Conservation (phyloP, 495 filamentous ascomycete genomes). For the Tuber borchii region DNA sequence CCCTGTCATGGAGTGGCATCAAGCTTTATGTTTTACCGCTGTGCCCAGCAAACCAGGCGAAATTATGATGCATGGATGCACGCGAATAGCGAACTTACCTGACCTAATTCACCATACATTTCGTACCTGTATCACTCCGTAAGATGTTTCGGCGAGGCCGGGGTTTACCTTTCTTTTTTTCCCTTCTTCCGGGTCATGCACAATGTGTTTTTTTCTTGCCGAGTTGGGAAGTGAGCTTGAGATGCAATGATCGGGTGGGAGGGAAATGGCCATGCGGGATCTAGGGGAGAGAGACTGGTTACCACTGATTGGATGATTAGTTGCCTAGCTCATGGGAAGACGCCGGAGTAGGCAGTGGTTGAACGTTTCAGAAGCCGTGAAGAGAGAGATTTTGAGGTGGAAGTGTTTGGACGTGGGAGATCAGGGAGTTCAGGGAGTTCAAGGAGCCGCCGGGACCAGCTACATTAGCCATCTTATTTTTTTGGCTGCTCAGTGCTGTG, state of each 20-base stretch:
- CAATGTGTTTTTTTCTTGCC: neutral
- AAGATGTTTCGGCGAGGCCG: conserved; percentile 18
- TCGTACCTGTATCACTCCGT: neutral
- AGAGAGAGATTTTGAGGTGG: neutral
- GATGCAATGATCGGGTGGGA: neutral
- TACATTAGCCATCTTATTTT: too few relatives aligned
- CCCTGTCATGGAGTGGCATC: neutral
- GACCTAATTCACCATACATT: neutral
- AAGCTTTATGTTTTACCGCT: neutral
- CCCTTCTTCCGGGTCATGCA: neutral
- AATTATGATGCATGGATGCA: neutral
- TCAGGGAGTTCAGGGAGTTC: neutral
- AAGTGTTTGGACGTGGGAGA: neutral
- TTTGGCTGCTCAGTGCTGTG: neutral
- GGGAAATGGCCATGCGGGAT: neutral
- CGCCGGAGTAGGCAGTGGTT: neutral
- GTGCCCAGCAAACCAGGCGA: neutral
- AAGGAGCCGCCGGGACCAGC: neutral
- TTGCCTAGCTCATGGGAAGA: neutral
- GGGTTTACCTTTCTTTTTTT: conserved; percentile 5
- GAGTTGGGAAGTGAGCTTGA: neutral
- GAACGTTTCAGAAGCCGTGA: neutral
- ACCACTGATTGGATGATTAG: neutral
- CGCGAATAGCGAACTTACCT: neutral
- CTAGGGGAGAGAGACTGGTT: neutral